Base-by-base conservation (phyloP, 176 grass and related monocot genomes). In the Oryza rufipogon region DNA sequence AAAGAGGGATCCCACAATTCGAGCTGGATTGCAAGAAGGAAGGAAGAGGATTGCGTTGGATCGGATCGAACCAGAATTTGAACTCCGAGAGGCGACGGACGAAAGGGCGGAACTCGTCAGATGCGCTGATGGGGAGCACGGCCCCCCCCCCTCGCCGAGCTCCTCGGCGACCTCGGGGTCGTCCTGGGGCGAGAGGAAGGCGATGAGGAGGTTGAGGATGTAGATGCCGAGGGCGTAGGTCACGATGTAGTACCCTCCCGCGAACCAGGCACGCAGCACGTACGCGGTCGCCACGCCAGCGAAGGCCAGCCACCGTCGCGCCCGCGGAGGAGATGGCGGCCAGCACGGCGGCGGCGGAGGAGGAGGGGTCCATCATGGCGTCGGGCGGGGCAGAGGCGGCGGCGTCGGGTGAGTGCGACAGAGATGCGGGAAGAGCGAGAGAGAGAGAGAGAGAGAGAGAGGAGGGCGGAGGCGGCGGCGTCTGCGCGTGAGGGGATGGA, bases 221-320 rank as follows among this genome's bases (percentile, higher is more conserved):
- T 90, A 95, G 86, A 96, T 96, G 7, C 91, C 94, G 52, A 96
- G 89, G 56, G 86, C 89, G 75, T 96, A 96, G 65, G 94, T 90
- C 34, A 96, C 91, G 81, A 96, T 89, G 49, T 93, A 96, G 75
- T 86, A 96, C 11, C 94, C 94, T 66, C 92, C 68, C 36, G 68
- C 76, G 28, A 96, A 68, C 94, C 91, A 96, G 22, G 85, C 89
- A 70, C 94, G 94, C 75, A 96, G 33, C 26, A 87, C 74, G 74
- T 96, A 96, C 67, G 80, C 20, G 25, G 79, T n/a, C 61, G 54
- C 86, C 8, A 89, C 64, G 64, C 65, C 89, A 10, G 45, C 80
- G 51, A 96, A 66, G 39, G 83, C 84, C 71, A 89, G 39, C 94
- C 94, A 96, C 28, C 51, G 83, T 49, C 6, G 74, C 67, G 20